Base-by-base conservation (phyloP, 2,329 filamentous ascomycete species). In the Pestalotiopsis sp. region DNA sequence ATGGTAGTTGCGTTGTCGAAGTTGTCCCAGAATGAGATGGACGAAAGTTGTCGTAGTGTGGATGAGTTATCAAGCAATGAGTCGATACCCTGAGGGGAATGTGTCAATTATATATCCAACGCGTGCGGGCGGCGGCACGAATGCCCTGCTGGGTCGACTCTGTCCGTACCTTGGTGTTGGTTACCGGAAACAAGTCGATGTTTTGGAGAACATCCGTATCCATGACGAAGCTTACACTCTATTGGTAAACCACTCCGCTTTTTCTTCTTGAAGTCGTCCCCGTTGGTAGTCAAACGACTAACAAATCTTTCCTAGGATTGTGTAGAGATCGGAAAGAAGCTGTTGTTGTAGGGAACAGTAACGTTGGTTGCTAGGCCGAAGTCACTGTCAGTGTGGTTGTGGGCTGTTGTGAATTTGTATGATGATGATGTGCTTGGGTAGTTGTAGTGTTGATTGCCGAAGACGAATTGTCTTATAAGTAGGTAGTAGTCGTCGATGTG, bases 131-230 rank as follows among this genome's bases (percentile, higher is more conserved):
- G 13, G n/a, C 23, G 12, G 27, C n/a, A 27, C 23, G 41, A 36
- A 36, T 36, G 31, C 31, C 31, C 41, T 66, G 67, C 56, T 57
- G 61, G 58, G 58, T 56, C 59, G 38, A 59, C 67, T 68, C 68
- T 65, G 45, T 57, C 56, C 63, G 49, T 75, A 79, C 77, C 73
- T 78, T 77, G 71, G 72, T 76, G 74, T 76, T 75, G 69, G 75
- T 70, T 71, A 76, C 70, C 70, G 75, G 74, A 72, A 76, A 77
- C 70, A 76, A 74, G 73, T 77, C 77, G 70, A 78, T 78, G 75
- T 78, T 77, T 73, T 78, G 76, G 72, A 78, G 77, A 73, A 77
- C 76, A 77, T 76, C 72, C 73, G 75, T 72, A 75, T 77, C 76
- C 76, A 79, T 79, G 76, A 77, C 77, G 76, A 78, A 71, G 52